Evolutionary conservation across 257 asterid genomes (phyloP), one percentile per base, ranked within the genome.

Genomic region (Ocimum tenuiflorum): DNA sequence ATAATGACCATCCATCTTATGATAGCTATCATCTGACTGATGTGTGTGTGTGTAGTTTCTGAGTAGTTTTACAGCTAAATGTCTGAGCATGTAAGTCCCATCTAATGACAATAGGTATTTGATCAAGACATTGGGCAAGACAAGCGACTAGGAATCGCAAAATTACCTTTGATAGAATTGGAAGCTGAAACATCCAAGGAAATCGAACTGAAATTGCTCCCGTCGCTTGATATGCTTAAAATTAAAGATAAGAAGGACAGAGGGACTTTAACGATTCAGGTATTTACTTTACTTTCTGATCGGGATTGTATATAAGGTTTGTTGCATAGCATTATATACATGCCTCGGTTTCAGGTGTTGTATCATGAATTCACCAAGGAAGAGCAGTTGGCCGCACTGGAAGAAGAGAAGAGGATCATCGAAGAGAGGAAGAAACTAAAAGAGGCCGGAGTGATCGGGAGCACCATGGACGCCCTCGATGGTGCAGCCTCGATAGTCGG

Each of bases 51-150:
- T 33, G 33, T 24, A 11, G 41, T 64, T 47, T 19, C 29, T 51
- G 35, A 7, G 50, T 19, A 29, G 39, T 66, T 51, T 14, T 15
- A 22, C 56, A 39, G 17, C 31, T n/a, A 27, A 48, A 35, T 31
- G 29, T 56, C 62, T 3, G 48, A 29, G 8, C 52, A 29, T 63
- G 4, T 38, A 9, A 41, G 6, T 24, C 47, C 19, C 50, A 13
- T 56, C 10, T 17, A 33, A 14, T 47, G 13, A 27, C 59, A 59
- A 65, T 83, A 92, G 99, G 97, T 92, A 49, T 88, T 73, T 61
- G 99, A 94, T 74, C 65, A 85, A 76, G 99, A 94, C 75, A 80
- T 94, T 42, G 99, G 99, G 60, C 95, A 90, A 83, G 99, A 94
- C 74, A 74, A 80, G 80, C 83, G 83, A 59, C 67, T 91, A 75